Evolutionary conservation across 1,284 basidiomycete genomes (phyloP).

Genomic region (Irpex sp.): DNA sequence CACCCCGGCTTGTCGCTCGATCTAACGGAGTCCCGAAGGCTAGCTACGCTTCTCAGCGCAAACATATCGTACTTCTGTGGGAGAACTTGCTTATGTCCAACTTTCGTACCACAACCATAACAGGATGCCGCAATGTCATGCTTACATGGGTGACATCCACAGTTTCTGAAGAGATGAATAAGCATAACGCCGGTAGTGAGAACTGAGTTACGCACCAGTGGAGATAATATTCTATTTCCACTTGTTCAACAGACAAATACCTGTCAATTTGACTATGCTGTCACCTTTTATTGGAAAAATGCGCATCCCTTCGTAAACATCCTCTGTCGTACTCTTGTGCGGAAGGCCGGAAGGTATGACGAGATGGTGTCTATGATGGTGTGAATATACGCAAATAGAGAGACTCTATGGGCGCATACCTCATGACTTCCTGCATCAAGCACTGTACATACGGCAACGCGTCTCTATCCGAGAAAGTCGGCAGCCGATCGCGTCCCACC

Average conservation of each 20-base stretch:
- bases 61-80: no score
- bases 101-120: no score
- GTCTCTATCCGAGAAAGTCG: constrained; percentile 11
- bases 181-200: no score
- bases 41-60: no score
- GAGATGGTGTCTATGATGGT: background rate
- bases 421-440: constrained; percentile 9
- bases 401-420: background rate
- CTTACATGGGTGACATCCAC: no score
- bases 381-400: background rate
- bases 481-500: constrained; percentile 11
- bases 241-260: background rate
- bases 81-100: no score
- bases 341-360: background rate
- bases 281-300: background rate
- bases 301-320: constrained; percentile 5
- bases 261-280: background rate
- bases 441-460: constrained; percentile 12
- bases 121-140: no score
- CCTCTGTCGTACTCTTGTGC: background rate
- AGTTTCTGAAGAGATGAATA: no score
- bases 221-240: no score
- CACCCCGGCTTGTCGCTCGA: no score
- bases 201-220: no score
- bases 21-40: no score